Evolutionary conservation across 1,284 basidiomycete genomes (phyloP).

Genomic region (Ganoderma boninense): DNA sequence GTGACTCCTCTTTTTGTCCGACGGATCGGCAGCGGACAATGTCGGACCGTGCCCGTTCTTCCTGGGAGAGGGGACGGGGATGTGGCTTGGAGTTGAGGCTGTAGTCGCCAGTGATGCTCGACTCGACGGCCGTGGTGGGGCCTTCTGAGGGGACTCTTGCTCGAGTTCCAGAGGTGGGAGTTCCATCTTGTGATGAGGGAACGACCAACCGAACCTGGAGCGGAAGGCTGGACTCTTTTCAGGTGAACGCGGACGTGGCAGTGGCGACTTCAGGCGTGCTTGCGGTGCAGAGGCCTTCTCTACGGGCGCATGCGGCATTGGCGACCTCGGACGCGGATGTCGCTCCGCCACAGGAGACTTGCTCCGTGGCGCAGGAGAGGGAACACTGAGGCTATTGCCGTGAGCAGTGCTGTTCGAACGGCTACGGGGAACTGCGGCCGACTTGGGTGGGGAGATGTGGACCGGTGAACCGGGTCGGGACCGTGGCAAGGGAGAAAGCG

Average conservation of each 20-base stretch:
- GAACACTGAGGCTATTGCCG: slow-evolving; percentile 4
- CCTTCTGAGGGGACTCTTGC: slow-evolving; percentile 40
- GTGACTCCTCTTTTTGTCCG: slow-evolving; percentile 37
- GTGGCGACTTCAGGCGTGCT: slow-evolving; percentile 24
- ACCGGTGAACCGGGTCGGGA: slow-evolving; percentile 35
- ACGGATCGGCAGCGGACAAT: slow-evolving; percentile 6
- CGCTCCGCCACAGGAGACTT: slow-evolving; percentile 23
- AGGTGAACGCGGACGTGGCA: slow-evolving; percentile 3
- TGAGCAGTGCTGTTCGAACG: slow-evolving; percentile 21
- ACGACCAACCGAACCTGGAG: slow-evolving; percentile 52
- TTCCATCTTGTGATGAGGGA: slow-evolving; percentile 43
- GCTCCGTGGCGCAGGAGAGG: slow-evolving; percentile 15
- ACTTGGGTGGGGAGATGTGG: slow-evolving; percentile 18
- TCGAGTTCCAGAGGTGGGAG: slow-evolving; percentile 52
- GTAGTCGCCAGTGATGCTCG: slow-evolving; percentile 30
- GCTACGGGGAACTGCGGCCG: slow-evolving; percentile 16
- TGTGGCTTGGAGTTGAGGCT: slow-evolving; percentile 43
- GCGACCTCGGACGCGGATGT: slow-evolving; percentile 33
- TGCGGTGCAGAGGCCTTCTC: slow-evolving; percentile 20
- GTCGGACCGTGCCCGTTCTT: slow-evolving; percentile 26
- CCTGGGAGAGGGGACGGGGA: slow-evolving; percentile 53
- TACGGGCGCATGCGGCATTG: slow-evolving; percentile 27
- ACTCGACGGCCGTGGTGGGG: slow-evolving; percentile 38
- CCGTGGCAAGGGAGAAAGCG: slow-evolving; percentile 28
- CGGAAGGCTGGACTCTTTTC: slow-evolving; percentile 32